Evolutionary conservation across 331 rosid genomes (phyloP).

Genomic region (Quercus phellos): DNA sequence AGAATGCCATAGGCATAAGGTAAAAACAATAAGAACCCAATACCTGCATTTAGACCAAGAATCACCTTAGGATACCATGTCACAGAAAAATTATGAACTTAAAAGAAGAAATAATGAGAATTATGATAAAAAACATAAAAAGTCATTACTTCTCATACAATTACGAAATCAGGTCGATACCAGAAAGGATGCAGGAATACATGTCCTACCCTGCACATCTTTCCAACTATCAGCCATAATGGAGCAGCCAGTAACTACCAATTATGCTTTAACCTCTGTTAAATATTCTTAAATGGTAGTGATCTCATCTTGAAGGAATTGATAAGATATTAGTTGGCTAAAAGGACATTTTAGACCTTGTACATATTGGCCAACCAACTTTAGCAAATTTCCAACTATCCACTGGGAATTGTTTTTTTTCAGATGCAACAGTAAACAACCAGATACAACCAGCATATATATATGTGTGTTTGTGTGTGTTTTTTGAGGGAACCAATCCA

Average conservation of each 20-base stretch:
- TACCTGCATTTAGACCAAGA: conserved; percentile 43
- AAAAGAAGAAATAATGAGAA: neutral
- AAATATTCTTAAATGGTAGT: conserved; percentile 58
- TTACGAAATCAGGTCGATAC: conserved; percentile 34
- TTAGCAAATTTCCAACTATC: too few relatives aligned
- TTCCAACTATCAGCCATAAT: conserved; percentile 80
- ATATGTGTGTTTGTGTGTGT: too few relatives aligned
- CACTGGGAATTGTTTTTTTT: too few relatives aligned
- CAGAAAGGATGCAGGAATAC: conserved; percentile 77
- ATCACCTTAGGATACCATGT: conserved; percentile 37
- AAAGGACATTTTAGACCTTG: conserved; percentile 65
- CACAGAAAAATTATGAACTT: conserved; percentile 8
- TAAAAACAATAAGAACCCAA: neutral
- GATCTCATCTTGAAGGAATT: conserved; percentile 71
- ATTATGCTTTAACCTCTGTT: conserved; percentile 69
- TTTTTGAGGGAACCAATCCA: too few relatives aligned
- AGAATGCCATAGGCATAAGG: neutral
- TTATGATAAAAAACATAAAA: conserved; percentile 3
- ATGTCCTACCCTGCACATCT: conserved; percentile 62
- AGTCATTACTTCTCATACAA: conserved; percentile 26
- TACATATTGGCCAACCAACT: conserved; percentile 75
- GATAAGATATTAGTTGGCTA: conserved; percentile 64
- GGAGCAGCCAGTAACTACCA: conserved; percentile 86
- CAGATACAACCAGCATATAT: too few relatives aligned
- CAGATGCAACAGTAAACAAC: too few relatives aligned